phyloP scores from a whole-genome alignment of 805 yeast genomes.

The Saturnispora galanensis region DNA sequence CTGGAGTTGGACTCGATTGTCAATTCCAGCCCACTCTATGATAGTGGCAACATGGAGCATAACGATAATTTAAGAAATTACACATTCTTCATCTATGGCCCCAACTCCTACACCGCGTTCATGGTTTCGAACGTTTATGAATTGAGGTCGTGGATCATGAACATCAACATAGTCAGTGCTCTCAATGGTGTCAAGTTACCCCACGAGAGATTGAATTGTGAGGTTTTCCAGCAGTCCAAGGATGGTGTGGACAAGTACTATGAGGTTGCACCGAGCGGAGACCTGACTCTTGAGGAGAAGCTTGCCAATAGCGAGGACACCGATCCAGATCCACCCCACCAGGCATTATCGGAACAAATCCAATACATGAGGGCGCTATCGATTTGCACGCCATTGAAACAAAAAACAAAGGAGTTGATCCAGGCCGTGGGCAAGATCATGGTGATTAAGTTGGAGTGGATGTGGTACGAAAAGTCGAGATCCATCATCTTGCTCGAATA shows the following conservation, averaged over 20 bases:
- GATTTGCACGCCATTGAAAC: conserved; percentile 44
- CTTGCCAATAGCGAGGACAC: conserved; percentile 27
- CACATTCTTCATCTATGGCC: conserved; percentile 33
- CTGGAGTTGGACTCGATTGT: conserved; percentile 18
- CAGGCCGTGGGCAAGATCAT: conserved; percentile 36
- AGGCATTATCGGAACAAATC: conserved; percentile 30
- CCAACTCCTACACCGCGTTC: conserved; percentile 31
- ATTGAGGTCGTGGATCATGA: conserved; percentile 47
- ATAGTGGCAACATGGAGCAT: neutral
- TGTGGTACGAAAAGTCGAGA: conserved; percentile 39
- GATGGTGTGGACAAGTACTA: conserved; percentile 11
- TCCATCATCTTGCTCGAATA: conserved; percentile 1
- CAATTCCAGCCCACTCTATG: conserved; percentile 8
- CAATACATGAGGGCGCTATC: conserved; percentile 30
- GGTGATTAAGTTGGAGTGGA: conserved; percentile 46
- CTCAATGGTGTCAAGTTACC: conserved; percentile 27
- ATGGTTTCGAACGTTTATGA: conserved; percentile 37
- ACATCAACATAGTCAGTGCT: conserved; percentile 42
- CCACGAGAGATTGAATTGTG: conserved; percentile 16
- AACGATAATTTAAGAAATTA: conserved; percentile 11
- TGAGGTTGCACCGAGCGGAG: conserved; percentile 17
- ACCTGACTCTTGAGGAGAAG: conserved; percentile 25
- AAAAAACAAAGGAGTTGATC: conserved; percentile 42
- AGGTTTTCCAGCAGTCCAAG: conserved; percentile 23
- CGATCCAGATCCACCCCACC: neutral